Evolutionary conservation across 371 early-diverging fungal genomes (phyloP), one percentile per base, ranked within the genome.

Genomic region (Circinella umbellata): DNA sequence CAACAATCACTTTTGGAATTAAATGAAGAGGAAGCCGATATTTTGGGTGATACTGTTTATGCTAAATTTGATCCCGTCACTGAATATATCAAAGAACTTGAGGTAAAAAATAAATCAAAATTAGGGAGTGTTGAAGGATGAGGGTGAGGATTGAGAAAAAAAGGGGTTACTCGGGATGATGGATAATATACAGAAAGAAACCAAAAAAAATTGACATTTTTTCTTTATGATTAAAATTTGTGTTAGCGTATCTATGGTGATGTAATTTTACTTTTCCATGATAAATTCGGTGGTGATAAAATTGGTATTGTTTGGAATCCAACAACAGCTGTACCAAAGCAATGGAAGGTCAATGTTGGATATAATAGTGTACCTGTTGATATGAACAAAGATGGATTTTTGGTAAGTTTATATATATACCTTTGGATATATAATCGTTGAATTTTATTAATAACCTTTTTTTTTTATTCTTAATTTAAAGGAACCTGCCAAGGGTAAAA

Each of bases 271-370:
- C 88, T 94, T 55, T 95, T 94, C 82, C 77, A 89, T 71, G 92
- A 94, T 72, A 74, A 78, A 48, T 93, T 91, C 63, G 96, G 96
- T 42, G 94, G 96, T 48, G 89, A 90, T 63, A 79, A 80, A 39
- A 81, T 95, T 60, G 93, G 88, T 6, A 80, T 94, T 17, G 88
- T 93, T 2, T 92, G 90, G 90, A 89, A 92, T 68, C 90, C 89
- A 1, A 39, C 68, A 9, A 66, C 74, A 0, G 73, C 87, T 18
- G 81, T 78, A 9, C 85, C 91, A 7, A 76, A 81, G 37, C 85
- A 82, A 35, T 94, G 91, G 90, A 93, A 89, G 74, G 89, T 89
- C 34, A 86, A 85, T 66, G 61, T 85, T 39, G 87, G 84, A 7
- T 93, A 78, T 69, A 90, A 90, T 71, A 87, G 76, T 67, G 79